Evolutionary conservation across 192 early-diverging fungal species (phyloP).

Genomic region (Spizellomyces sp.): DNA sequence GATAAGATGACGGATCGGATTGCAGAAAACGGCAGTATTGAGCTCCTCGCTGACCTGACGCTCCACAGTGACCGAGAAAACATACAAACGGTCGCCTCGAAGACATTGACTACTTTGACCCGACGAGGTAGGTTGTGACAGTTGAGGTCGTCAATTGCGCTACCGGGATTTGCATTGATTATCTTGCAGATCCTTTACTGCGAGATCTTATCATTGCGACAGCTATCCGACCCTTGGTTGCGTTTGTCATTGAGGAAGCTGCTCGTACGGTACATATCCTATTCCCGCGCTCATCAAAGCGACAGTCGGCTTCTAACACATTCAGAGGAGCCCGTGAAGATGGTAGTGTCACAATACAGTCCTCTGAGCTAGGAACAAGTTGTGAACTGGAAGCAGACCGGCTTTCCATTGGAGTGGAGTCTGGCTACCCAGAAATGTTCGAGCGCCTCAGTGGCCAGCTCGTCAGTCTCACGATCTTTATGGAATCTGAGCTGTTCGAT

Average conservation of each 20-base stretch:
- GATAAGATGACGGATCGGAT: slow-evolving; percentile 29
- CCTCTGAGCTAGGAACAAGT: not conserved
- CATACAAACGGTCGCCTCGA: slow-evolving; percentile 43
- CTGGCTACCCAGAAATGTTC: not conserved
- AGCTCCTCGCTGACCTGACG: slow-evolving; percentile 25
- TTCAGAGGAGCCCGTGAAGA: not conserved
- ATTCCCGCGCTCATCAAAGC: not conserved
- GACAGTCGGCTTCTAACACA: not conserved
- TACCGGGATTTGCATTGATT: too few relatives aligned
- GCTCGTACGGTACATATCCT: not conserved
- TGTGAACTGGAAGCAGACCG: not conserved
- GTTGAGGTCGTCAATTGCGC: not conserved
- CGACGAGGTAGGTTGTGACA: slow-evolving; percentile 34
- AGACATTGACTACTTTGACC: slow-evolving; percentile 39
- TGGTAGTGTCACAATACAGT: not conserved
- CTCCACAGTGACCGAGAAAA: slow-evolving; percentile 34
- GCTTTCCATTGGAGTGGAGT: not conserved
- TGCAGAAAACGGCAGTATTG: slow-evolving; percentile 20
- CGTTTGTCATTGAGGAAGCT: not conserved
- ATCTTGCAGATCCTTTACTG: slow-evolving; percentile 7
- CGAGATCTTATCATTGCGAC: slow-evolving; percentile 3
- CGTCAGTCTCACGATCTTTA: slow-evolving; percentile 25
- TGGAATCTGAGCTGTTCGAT: slow-evolving; percentile 9
- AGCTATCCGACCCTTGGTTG: slow-evolving; percentile 7
- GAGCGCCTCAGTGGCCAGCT: not conserved